Percentiles rank a stretch among this genome's conserved stretches.
These are phyloP conservation scores for Fusarium sp. DNA, from an alignment of 2,329 filamentous ascomycete species.

Conservation along the genomic window DNA sequence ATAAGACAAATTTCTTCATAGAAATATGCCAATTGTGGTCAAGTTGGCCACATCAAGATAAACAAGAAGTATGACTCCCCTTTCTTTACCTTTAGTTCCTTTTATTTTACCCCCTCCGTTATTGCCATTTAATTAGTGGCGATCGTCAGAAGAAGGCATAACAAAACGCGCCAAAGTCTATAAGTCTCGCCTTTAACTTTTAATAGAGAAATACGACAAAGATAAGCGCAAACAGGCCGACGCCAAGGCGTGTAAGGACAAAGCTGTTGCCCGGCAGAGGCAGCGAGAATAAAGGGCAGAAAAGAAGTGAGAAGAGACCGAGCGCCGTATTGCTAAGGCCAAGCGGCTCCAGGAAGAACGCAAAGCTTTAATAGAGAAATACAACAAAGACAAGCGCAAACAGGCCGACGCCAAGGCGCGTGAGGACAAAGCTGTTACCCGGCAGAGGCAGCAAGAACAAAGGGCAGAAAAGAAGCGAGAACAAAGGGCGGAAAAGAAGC, in stretches of 20 bases:
- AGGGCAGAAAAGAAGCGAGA: too few relatives aligned
- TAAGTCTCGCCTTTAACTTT: slow-evolving; percentile 31
- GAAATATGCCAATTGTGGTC: slow-evolving; percentile 98
- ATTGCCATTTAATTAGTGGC: slow-evolving; percentile 51
- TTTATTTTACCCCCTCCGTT: slow-evolving; percentile 45
- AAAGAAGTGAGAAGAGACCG: slow-evolving; percentile 33
- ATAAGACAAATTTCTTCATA: too few relatives aligned
- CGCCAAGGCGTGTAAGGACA: slow-evolving; percentile 31
- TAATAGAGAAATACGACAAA: slow-evolving; percentile 42
- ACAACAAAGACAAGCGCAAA: slow-evolving; percentile 35
- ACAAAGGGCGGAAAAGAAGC: too few relatives aligned
- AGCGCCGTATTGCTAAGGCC: slow-evolving; percentile 29
- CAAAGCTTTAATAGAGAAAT: slow-evolving; percentile 40
- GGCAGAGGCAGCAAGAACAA: slow-evolving; percentile 15
- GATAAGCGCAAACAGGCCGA: slow-evolving; percentile 22
- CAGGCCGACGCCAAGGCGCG: slow-evolving; percentile 23
- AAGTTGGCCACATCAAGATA: slow-evolving; percentile 97
- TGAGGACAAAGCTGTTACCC: slow-evolving; percentile 29
- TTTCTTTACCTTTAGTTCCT: slow-evolving; percentile 18
- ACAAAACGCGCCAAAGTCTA: slow-evolving; percentile 33
- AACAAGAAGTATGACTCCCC: slow-evolving; percentile 85
- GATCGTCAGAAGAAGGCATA: slow-evolving; percentile 28
- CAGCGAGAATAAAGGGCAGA: slow-evolving; percentile 22
- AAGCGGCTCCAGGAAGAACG: slow-evolving; percentile 25
- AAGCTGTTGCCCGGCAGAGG: slow-evolving; percentile 21